These are phyloP conservation scores for Babesia divergens DNA, from an alignment of 169 alveolate genomes.

Conservation along the genomic window DNA sequence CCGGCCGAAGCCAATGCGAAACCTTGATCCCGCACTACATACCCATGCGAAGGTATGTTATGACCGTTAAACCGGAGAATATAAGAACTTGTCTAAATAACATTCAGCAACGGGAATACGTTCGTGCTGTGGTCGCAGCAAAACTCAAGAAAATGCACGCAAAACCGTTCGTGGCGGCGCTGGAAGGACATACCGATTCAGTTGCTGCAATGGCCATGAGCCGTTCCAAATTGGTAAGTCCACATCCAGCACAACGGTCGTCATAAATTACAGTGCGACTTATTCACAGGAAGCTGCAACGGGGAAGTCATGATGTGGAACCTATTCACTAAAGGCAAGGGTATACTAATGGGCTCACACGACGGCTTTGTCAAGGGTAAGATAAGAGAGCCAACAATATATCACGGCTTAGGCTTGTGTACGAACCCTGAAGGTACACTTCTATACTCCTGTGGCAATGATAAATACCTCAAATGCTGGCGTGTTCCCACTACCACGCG, in stretches of 20 bases:
- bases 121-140: slow-evolving; percentile 95
- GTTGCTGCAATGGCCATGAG: slow-evolving; percentile 87
- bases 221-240: slow-evolving; percentile 48
- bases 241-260: slow-evolving; percentile 9
- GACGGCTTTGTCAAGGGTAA: slow-evolving; percentile 90
- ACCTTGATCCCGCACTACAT: slow-evolving; percentile 56
- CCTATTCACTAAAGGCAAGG: slow-evolving; percentile 81
- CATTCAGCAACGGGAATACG: slow-evolving; percentile 86
- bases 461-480: slow-evolving; percentile 82
- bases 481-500: slow-evolving; percentile 49
- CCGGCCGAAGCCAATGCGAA: slow-evolving; percentile 66
- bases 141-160: slow-evolving; percentile 95
- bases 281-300: slow-evolving; percentile 92
- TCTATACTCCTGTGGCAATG: slow-evolving; percentile 90
- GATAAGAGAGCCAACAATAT: not conserved
- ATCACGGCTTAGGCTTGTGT: slow-evolving; percentile 73
- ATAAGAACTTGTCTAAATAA: not conserved
- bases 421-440: slow-evolving; percentile 72
- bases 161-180: slow-evolving; percentile 92
- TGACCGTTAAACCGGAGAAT: not conserved
- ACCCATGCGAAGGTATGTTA: slow-evolving; percentile 64
- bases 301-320: slow-evolving; percentile 96
- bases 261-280: slow-evolving; percentile 62
- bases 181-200: slow-evolving; percentile 96
- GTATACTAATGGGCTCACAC: slow-evolving; percentile 87